Evolutionary conservation across 2,329 filamentous ascomycete species (phyloP), one percentile per base, ranked within the genome.

Genomic region (Colletotrichum chlorophyti): DNA sequence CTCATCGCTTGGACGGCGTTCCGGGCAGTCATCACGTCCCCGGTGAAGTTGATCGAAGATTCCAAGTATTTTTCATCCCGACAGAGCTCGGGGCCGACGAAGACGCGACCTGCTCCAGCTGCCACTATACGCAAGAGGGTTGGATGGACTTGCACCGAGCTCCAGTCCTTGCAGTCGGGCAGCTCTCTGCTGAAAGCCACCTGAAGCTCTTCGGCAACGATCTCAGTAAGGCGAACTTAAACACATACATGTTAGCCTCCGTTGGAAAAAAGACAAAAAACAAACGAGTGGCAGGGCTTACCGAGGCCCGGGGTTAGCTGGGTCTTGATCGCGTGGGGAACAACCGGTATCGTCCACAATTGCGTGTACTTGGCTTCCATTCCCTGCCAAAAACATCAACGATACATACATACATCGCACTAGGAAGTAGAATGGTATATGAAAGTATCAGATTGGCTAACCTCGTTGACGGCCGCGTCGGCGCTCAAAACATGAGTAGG

Each of bases 11-110:
- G 75, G 42, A 82, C 65, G 24, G 24, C 70, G 6, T 51, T 14
- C n/a, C 81, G 65, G 1, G 74, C 76, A 0, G 54, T 63, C 61
- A 77, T 72, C 5, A 80, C 55, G 19, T 78, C 74, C 15, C 76
- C 46, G 6, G 79, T 80, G 66, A 77, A 82, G 62, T 76, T 76
- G 55, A 80, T 79, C 19, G 75, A 72, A 5, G 75, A 70, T 35
- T 79, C 71, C 6, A 81, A 66, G 63, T 80, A 82, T 19, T 71
- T 68, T 34, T 78, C 75, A 3, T 72, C 64, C 21, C 74, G 75
- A 61, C 76, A 78, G 2, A 80, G 70, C 43, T 80, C 77, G 3
- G 75, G 65, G 7, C 79, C 79, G 29, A 82, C 70, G 51, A 82
- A 82, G 21, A 82, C 67, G 14, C 75, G 68, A 4, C 79, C 79